phyloP scores from a whole-genome alignment of 768 basidiomycete species.

The Amanita muscaria region DNA sequence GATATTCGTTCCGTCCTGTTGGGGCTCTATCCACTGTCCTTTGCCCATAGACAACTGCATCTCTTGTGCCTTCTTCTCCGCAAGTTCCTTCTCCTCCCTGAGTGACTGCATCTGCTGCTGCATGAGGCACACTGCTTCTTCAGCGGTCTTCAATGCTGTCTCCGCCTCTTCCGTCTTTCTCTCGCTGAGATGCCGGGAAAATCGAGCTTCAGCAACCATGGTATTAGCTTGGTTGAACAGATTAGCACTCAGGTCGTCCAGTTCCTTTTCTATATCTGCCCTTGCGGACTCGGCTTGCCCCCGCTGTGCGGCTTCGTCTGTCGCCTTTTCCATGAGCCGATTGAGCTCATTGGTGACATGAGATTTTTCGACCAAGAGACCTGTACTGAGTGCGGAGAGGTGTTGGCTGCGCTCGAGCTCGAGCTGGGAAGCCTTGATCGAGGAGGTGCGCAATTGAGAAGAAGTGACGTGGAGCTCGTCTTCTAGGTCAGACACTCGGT shows the following conservation, averaged over 20 bases:
- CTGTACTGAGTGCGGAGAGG: constrained; percentile 83
- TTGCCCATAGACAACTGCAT: constrained; percentile 51
- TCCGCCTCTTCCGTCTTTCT: constrained; percentile 73
- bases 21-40: constrained; percentile 55
- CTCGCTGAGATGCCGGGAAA: constrained; percentile 54
- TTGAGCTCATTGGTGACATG: constrained; percentile 90
- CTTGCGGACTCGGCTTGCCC: constrained; percentile 86
- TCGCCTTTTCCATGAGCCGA: constrained; percentile 89
- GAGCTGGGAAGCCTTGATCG: constrained; percentile 65
- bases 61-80: constrained; percentile 43
- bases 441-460: constrained; percentile 47
- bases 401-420: constrained; percentile 84
- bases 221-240: constrained; percentile 91
- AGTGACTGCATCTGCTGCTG: constrained; percentile 78
- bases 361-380: constrained; percentile 82
- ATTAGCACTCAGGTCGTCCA: constrained; percentile 87
- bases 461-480: constrained; percentile 72
- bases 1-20: constrained; percentile 20
- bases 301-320: constrained; percentile 85
- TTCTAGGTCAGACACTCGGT: constrained; percentile 87
- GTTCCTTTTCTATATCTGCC: constrained; percentile 80
- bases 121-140: constrained; percentile 78
- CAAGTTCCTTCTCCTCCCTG: constrained; percentile 54
- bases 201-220: constrained; percentile 95
- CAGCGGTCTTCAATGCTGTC: constrained; percentile 68